These are phyloP conservation scores for Furcasterigmium sp. DNA, from an alignment of 2,329 filamentous ascomycete genomes.

Conservation along the genomic window DNA sequence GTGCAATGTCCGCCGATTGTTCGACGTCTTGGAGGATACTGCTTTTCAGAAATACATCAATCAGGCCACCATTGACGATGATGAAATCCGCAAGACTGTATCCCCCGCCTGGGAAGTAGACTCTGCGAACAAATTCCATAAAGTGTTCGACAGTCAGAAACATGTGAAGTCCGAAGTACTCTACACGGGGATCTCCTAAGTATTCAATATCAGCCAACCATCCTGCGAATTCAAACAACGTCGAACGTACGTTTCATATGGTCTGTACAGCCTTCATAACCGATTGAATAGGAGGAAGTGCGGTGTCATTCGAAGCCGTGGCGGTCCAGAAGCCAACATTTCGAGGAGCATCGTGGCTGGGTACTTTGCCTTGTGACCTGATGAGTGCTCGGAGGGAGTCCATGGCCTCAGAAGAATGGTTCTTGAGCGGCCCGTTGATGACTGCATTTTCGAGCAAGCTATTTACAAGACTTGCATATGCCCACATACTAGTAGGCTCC, in stretches of 20 bases:
- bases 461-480: constrained; percentile 16
- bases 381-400: constrained; percentile 8
- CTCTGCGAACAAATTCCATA: constrained; percentile 13
- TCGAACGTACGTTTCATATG: constrained; percentile 6
- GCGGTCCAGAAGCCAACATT: neutral
- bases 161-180: constrained; percentile 4
- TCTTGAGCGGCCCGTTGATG: constrained; percentile 7
- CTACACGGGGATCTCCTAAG: constrained; percentile 4
- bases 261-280: constrained; percentile 8
- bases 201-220: no score
- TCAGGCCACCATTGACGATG: constrained; percentile 13
- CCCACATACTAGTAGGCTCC: no score
- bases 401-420: constrained; percentile 13
- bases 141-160: constrained; percentile 6
- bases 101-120: constrained; percentile 10
- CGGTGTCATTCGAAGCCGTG: constrained; percentile 4
- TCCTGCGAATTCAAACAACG: neutral
- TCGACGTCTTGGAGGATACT: constrained; percentile 10
- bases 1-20: constrained; percentile 5
- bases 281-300: constrained; percentile 10
- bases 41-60: constrained; percentile 5
- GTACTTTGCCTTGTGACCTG: constrained; percentile 7
- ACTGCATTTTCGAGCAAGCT: constrained; percentile 13
- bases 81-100: constrained; percentile 13
- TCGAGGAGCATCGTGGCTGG: constrained; percentile 4